These are phyloP conservation scores for Erucastrum elatum DNA, from an alignment of 345 rosid species.

Conservation along the genomic window DNA sequence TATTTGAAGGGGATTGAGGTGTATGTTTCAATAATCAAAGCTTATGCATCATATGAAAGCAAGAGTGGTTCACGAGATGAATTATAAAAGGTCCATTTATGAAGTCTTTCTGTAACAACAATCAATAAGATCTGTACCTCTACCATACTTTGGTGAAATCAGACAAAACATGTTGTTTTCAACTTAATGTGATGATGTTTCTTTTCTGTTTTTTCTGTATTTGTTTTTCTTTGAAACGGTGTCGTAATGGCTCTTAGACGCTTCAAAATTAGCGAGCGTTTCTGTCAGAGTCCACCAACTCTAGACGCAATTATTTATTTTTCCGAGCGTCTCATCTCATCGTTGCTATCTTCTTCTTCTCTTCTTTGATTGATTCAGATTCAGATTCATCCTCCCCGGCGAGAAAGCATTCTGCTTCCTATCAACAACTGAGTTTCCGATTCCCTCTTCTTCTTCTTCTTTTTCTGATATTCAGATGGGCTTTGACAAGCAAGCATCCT, in stretches of 20 bases:
- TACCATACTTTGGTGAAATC: conserved; percentile 3
- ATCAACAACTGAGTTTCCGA: no score
- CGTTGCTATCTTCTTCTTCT: neutral
- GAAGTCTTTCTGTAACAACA: conserved; percentile 18
- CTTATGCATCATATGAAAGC: conserved; percentile 54
- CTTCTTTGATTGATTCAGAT: no score
- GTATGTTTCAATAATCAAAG: conserved; percentile 69
- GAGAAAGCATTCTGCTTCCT: no score
- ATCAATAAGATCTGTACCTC: conserved; percentile 20
- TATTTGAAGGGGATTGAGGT: conserved; percentile 82
- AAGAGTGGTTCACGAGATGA: conserved; percentile 59
- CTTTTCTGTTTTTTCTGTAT: neutral
- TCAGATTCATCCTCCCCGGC: no score
- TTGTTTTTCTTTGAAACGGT: no score
- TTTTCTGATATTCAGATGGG: no score
- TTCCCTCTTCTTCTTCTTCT: no score
- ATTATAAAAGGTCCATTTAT: conserved; percentile 42
- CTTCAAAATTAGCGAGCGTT: neutral
- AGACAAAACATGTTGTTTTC: conserved; percentile 4
- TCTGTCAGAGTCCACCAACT: neutral
- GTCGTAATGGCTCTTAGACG: neutral
- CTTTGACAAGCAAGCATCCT: no score
- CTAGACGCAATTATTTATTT: neutral
- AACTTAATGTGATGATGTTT: neutral
- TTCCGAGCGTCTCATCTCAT: neutral